A percentile compares a stretch with the other conserved stretches of the same genome.
Evolutionary conservation across 441 rosid species (phyloP).

Genomic region (Eruca vesicaria): DNA sequence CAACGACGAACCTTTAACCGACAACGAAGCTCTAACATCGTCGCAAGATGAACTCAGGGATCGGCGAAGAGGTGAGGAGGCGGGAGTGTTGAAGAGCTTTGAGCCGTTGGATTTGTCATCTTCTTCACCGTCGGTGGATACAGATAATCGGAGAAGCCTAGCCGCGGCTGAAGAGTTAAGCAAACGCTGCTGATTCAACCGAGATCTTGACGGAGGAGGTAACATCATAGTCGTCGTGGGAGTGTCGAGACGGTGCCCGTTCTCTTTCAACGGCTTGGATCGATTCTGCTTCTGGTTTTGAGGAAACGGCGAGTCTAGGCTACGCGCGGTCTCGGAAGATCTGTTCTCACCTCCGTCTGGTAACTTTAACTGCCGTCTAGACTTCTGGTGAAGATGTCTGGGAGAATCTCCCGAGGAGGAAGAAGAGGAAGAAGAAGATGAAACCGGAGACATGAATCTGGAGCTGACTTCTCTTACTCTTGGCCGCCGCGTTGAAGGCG

Average conservation of each 20-base stretch:
- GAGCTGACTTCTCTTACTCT: constrained; percentile 88
- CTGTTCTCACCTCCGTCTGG: constrained; percentile 45
- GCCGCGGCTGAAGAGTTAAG: constrained; percentile 51
- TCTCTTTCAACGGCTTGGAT: constrained; percentile 32
- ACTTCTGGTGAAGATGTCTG: constrained; percentile 36
- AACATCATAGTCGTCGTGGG: not conserved
- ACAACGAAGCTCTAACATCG: constrained; percentile 33
- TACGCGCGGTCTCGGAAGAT: constrained; percentile 32
- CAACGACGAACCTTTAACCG: constrained; percentile 43
- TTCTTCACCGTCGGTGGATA: constrained; percentile 15
- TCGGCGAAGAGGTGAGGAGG: constrained; percentile 44
- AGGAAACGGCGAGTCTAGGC: constrained; percentile 43
- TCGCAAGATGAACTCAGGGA: constrained; percentile 44
- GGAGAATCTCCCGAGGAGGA: constrained; percentile 44
- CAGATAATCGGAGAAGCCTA: constrained; percentile 48
- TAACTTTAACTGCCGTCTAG: constrained; percentile 44
- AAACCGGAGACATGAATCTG: constrained; percentile 73
- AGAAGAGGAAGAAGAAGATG: constrained; percentile 39
- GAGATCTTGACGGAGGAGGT: constrained; percentile 31
- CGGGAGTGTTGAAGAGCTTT: constrained; percentile 12
- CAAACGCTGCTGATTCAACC: constrained; percentile 32
- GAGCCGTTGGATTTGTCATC: not conserved
- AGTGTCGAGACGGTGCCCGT: constrained; percentile 35
- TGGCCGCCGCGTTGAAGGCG: constrained; percentile 59
- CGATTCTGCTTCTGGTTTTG: constrained; percentile 35